A percentile compares a stretch with the other conserved stretches of the same genome.
These are phyloP conservation scores for Dothiorella sarmentorum DNA, from an alignment of 2,329 filamentous ascomycete genomes.

Conservation along the genomic window DNA sequence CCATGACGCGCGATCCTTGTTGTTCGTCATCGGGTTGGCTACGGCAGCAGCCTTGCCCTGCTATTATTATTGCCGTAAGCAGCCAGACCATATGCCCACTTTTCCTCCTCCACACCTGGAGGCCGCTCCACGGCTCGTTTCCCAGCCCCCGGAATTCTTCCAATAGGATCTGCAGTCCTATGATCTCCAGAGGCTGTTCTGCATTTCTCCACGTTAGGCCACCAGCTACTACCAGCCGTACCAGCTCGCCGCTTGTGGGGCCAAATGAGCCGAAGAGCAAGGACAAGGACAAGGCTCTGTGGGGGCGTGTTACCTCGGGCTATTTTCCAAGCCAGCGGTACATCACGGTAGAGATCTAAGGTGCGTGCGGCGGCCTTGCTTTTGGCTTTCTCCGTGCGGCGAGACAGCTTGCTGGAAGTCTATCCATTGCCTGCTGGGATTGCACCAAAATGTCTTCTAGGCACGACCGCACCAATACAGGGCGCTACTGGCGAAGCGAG, in stretches of 20 bases:
- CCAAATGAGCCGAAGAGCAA: constrained; percentile 4
- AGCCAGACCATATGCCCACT: background rate
- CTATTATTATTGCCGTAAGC: background rate
- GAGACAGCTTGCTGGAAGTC: no score
- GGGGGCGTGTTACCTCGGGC: background rate
- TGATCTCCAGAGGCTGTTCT: background rate
- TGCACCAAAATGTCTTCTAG: background rate
- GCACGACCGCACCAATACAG: background rate
- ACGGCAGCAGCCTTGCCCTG: background rate
- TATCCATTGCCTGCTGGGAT: background rate
- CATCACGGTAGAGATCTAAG: background rate
- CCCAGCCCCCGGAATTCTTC: background rate
- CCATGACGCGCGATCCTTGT: background rate
- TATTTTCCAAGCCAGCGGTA: background rate
- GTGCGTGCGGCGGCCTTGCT: background rate
- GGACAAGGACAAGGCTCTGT: constrained; percentile 15
- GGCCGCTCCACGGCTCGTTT: background rate
- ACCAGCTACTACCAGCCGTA: background rate
- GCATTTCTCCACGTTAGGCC: background rate
- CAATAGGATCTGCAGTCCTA: constrained; percentile 6
- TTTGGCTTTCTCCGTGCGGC: background rate
- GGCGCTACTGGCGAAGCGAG: background rate
- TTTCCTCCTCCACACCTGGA: background rate
- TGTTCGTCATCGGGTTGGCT: constrained; percentile 1
- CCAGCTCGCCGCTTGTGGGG: constrained; percentile 6